Evolutionary conservation across 306 rosid genomes (phyloP).

Genomic region (Dalbergia oliveri): DNA sequence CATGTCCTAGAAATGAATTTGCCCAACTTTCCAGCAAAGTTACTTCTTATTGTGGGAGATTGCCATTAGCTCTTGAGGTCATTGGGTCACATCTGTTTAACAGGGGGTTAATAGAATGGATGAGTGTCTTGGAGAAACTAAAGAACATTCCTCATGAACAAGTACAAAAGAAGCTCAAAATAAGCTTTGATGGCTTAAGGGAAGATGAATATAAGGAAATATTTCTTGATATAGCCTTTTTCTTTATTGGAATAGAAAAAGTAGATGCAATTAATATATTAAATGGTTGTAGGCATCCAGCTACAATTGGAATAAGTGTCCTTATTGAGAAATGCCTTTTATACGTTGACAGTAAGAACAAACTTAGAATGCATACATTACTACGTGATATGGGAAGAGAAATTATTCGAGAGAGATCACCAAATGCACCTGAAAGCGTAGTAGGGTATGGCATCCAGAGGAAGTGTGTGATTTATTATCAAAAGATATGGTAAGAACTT

Average conservation of each 20-base stretch:
- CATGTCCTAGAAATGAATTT: background rate
- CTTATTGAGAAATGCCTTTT: background rate
- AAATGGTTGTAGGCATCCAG: constrained; percentile 1
- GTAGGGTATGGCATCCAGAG: constrained; percentile 27
- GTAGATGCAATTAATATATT: background rate
- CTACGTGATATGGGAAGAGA: constrained; percentile 42
- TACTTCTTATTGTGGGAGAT: constrained; percentile 11
- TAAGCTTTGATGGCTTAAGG: constrained; percentile 26
- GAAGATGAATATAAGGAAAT: background rate
- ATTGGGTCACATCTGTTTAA: constrained; percentile 17
- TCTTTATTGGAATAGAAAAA: background rate
- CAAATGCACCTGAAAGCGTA: background rate
- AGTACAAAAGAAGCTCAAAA: background rate
- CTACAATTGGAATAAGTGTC: constrained; percentile 19
- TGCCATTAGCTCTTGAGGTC: constrained; percentile 40
- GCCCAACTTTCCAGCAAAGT: background rate
- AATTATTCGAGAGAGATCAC: constrained; percentile 9
- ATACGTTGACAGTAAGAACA: background rate
- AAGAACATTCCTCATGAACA: constrained; percentile 16
- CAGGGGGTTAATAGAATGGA: constrained; percentile 20
- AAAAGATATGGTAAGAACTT: constrained; percentile 27
- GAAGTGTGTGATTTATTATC: constrained; percentile 23
- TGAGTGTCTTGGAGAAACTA: constrained; percentile 24
- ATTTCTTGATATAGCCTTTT: constrained; percentile 19
- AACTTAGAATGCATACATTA: constrained; percentile 43